These are phyloP conservation scores for Curvularia spicifera DNA, from an alignment of 2,329 filamentous ascomycete genomes.

Conservation along the genomic window DNA sequence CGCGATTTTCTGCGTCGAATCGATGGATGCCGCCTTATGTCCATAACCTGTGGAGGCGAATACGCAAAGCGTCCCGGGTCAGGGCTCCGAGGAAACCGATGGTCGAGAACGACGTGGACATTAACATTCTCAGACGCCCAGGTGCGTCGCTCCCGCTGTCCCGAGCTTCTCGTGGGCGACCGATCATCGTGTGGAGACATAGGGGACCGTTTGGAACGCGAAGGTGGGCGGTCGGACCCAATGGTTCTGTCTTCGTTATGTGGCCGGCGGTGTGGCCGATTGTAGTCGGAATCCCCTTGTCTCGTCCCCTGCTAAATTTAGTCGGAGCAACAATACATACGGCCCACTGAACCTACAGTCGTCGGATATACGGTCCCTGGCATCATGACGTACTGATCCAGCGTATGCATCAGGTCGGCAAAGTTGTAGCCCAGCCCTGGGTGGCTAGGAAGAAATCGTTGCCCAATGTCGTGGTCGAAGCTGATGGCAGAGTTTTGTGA, in stretches of 20 bases:
- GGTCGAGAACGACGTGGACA: conserved; percentile 38
- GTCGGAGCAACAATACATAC: background rate
- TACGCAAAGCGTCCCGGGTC: conserved; percentile 31
- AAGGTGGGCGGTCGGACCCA: conserved; percentile 10
- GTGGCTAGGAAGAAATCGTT: conserved; percentile 51
- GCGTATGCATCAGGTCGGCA: conserved; percentile 47
- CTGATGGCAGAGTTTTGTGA: conserved; percentile 47
- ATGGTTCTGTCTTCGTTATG: conserved; percentile 14
- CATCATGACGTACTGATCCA: conserved; percentile 56
- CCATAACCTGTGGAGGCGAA: conserved; percentile 24
- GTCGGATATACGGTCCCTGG: conserved; percentile 52
- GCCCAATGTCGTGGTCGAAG: conserved; percentile 53
- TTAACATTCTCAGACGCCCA: conserved; percentile 39
- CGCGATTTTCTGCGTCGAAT: conserved; percentile 35
- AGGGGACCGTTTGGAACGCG: conserved; percentile 9
- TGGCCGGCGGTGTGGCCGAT: conserved; percentile 3
- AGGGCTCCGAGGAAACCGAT: conserved; percentile 22
- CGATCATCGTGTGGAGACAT: conserved; percentile 15
- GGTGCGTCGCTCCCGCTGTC: conserved; percentile 20
- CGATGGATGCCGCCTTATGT: conserved; percentile 27
- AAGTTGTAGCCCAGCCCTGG: conserved; percentile 54
- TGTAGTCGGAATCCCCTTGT: conserved; percentile 8
- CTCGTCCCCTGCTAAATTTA: conserved; percentile 17
- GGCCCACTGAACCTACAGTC: conserved; percentile 19
- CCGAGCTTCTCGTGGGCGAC: conserved; percentile 7